Percentiles rank a stretch among this genome's conserved stretches.
These are phyloP conservation scores for Ormosia semicastrata DNA, from an alignment of 306 rosid species.

Conservation along the genomic window DNA sequence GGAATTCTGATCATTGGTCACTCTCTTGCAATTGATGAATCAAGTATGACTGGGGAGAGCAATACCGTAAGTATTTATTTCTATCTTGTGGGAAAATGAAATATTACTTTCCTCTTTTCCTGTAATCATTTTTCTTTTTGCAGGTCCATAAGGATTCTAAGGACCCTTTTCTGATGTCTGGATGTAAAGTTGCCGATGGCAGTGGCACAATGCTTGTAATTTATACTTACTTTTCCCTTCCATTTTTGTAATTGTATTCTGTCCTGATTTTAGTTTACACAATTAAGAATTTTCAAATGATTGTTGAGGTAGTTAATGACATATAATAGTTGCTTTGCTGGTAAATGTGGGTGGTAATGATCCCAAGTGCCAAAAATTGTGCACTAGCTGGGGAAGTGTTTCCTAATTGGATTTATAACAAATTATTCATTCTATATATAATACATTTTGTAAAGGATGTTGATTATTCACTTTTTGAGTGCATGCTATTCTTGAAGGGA, in stretches of 20 bases:
- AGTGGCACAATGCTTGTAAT: constrained; percentile 94
- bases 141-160: constrained; percentile 77
- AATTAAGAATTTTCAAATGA: background rate
- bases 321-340: constrained; percentile 15
- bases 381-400: background rate
- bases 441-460: background rate
- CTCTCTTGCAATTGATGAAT: constrained; percentile 90
- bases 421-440: background rate
- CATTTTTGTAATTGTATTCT: background rate
- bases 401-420: background rate
- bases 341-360: background rate
- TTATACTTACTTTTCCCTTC: background rate
- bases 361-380: background rate
- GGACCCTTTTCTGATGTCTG: constrained; percentile 94
- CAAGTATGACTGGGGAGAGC: constrained; percentile 99
- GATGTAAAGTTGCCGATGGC: constrained; percentile 99
- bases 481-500: constrained; percentile 3
- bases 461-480: background rate
- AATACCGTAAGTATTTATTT: constrained; percentile 64
- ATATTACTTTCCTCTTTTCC: background rate
- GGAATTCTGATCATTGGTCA: constrained; percentile 79
- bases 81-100: background rate
- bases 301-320: constrained; percentile 15
- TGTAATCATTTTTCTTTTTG: constrained; percentile 7
- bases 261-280: background rate